Evolutionary conservation across 2,329 filamentous ascomycete species (phyloP).

Genomic region (Epichloe gansuensis): DNA sequence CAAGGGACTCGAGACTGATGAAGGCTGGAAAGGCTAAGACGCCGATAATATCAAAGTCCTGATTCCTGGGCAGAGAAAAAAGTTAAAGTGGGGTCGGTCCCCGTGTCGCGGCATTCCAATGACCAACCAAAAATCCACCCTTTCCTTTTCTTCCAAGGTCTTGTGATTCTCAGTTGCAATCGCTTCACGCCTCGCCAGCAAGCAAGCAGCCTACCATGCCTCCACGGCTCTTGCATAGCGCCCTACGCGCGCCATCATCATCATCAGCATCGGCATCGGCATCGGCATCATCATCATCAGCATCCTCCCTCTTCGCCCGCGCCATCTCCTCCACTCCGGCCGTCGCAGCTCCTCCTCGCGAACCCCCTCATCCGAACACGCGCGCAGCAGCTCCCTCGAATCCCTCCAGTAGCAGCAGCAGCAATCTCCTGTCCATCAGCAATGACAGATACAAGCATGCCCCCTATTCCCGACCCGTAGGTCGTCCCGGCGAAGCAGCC

Average conservation of each 20-base stretch:
- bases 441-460: slow-evolving; percentile 9
- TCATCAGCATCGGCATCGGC: neutral
- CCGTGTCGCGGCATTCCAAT: no score
- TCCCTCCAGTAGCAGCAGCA: slow-evolving; percentile 5
- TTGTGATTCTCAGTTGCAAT: neutral
- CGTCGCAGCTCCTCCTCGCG: slow-evolving; percentile 13
- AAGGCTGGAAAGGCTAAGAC: no score
- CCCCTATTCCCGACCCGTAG: neutral
- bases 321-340: slow-evolving; percentile 19
- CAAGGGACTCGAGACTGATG: no score
- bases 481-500: slow-evolving; percentile 15
- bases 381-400: neutral
- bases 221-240: slow-evolving; percentile 22
- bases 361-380: slow-evolving; percentile 3
- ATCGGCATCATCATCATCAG: neutral
- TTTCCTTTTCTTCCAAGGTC: neutral
- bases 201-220: slow-evolving; percentile 22
- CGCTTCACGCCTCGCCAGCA: neutral
- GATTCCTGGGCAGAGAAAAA: no score
- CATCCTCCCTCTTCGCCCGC: slow-evolving; percentile 10
- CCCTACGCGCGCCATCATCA: slow-evolving; percentile 9
- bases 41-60: no score
- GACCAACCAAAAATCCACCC: no score
- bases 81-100: no score
- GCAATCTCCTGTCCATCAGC: slow-evolving; percentile 13